Evolutionary conservation across 2,329 filamentous ascomycete genomes (phyloP).

Genomic region (Calycina herbarum): DNA sequence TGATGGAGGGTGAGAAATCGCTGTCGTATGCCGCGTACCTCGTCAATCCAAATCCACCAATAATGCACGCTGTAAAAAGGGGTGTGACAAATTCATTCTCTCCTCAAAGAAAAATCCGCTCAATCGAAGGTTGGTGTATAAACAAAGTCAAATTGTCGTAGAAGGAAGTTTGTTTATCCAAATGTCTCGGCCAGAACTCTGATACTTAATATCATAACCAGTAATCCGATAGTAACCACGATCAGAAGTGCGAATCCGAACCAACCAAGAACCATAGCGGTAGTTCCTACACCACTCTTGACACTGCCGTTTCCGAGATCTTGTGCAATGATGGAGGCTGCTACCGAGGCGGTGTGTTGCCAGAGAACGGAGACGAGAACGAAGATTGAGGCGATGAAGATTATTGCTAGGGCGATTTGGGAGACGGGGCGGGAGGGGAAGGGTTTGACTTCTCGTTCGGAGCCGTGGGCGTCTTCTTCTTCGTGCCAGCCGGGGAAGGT

Average conservation of each 20-base stretch:
- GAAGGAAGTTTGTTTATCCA: constrained; percentile 22
- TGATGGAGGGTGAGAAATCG: not conserved
- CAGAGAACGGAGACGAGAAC: constrained; percentile 75
- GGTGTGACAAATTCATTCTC: constrained; percentile 17
- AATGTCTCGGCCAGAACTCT: constrained; percentile 65
- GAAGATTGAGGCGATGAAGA: constrained; percentile 75
- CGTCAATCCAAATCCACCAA: constrained; percentile 10
- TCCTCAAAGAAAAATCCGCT: not conserved
- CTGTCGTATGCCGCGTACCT: not conserved
- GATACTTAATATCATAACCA: constrained; percentile 97
- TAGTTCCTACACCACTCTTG: constrained; percentile 83
- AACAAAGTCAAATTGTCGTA: not conserved
- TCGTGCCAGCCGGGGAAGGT: constrained; percentile 99
- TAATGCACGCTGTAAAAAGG: constrained; percentile 32
- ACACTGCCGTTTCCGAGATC: constrained; percentile 90
- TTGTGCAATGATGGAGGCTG: constrained; percentile 89
- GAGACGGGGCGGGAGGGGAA: constrained; percentile 92
- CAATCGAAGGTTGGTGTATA: not conserved
- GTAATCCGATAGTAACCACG: constrained; percentile 88
- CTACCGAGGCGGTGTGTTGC: constrained; percentile 96
- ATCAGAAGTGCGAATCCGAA: constrained; percentile 93
- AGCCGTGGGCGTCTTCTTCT: constrained; percentile 76
- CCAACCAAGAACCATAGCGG: constrained; percentile 96
- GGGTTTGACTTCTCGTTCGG: constrained; percentile 86
- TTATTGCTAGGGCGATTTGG: constrained; percentile 88